phyloP scores from a whole-genome alignment of 148 eudicot species.

The Rhododendron simsii region DNA sequence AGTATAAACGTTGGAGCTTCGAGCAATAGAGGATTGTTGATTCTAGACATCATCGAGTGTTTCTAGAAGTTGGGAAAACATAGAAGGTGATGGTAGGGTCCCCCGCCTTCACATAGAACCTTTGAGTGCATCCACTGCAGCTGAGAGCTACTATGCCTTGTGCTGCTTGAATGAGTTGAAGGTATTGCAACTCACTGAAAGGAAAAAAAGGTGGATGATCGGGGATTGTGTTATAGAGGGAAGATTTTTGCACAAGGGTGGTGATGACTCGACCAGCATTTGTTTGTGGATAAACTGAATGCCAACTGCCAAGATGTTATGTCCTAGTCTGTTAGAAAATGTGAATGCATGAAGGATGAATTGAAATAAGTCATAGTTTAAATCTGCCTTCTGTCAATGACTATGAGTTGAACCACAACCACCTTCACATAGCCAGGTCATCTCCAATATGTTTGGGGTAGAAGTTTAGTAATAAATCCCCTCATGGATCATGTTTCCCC shows the following conservation, averaged over 20 bases:
- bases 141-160: neutral
- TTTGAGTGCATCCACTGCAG: neutral
- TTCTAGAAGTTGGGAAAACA: neutral
- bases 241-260: neutral
- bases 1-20: neutral
- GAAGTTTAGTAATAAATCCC: too few relatives aligned
- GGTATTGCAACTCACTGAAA: neutral
- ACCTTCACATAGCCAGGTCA: neutral
- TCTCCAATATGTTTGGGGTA: neutral
- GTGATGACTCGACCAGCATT: neutral
- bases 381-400: neutral
- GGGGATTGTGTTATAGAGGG: neutral
- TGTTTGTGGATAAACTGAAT: neutral
- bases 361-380: neutral
- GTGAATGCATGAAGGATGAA: neutral
- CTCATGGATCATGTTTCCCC: too few relatives aligned
- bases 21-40: neutral
- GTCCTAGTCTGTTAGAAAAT: neutral
- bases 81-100: neutral
- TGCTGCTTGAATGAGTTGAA: conserved; percentile 1
- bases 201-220: neutral
- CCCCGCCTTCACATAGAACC: neutral
- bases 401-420: neutral
- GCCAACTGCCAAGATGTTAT: neutral
- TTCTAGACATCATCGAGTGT: neutral